Conservation (phyloP, 345 rosid genomes). For the Eucalyptus tenuipes region DNA sequence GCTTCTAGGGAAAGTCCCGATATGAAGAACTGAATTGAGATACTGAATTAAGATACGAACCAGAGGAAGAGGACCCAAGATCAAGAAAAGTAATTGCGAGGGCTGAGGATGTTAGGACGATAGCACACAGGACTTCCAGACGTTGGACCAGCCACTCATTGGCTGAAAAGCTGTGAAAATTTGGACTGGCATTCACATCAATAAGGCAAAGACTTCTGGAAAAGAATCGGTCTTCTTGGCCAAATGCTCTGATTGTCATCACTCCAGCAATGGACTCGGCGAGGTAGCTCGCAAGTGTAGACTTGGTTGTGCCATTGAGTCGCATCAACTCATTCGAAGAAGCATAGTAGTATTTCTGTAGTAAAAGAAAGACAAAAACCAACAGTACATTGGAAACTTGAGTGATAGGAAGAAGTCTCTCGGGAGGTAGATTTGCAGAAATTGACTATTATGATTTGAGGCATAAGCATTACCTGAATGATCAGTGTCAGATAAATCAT, state of each 20-base stretch:
- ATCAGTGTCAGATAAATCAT: slow-evolving; percentile 22
- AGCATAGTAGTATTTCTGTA: slow-evolving; percentile 41
- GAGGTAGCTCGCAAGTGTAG: slow-evolving; percentile 33
- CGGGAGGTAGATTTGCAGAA: neutral
- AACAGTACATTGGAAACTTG: neutral
- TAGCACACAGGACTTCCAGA: slow-evolving; percentile 35
- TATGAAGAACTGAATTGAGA: neutral
- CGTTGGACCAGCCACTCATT: slow-evolving; percentile 57
- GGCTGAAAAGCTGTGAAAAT: slow-evolving; percentile 41
- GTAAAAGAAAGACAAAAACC: neutral
- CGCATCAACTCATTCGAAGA: slow-evolving; percentile 48
- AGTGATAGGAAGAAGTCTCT: neutral
- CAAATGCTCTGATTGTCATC: slow-evolving; percentile 48
- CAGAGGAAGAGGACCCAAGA: slow-evolving; percentile 40
- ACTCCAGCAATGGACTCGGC: slow-evolving; percentile 54
- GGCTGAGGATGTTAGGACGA: slow-evolving; percentile 35
- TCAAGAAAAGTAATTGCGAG: slow-evolving; percentile 45
- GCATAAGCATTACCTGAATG: slow-evolving; percentile 22
- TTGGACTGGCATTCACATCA: slow-evolving; percentile 37
- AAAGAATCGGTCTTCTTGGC: slow-evolving; percentile 39
- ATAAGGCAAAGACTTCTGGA: slow-evolving; percentile 27
- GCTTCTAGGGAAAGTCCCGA: neutral
- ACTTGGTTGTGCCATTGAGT: slow-evolving; percentile 49
- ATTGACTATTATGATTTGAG: neutral
- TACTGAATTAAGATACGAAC: slow-evolving; percentile 2